phyloP scores from a whole-genome alignment of 177 flowering plant species.

The Telopea speciosissima region DNA sequence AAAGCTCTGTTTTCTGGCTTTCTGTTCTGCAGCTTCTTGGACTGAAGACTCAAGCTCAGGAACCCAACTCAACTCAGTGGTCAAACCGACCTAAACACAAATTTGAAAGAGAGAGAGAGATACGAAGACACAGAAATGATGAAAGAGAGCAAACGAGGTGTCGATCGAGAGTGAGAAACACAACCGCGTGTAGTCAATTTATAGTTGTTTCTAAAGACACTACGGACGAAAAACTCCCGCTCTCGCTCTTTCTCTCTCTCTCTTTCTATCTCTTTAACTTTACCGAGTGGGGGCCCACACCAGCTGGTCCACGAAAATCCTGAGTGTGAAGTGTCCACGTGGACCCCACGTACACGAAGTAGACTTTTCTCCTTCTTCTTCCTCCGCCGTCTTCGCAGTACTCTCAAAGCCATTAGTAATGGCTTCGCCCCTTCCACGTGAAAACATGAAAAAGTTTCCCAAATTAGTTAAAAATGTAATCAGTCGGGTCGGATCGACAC shows the following conservation, averaged over 20 bases:
- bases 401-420: no score
- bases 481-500: no score
- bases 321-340: conserved; percentile 10
- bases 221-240: conserved; percentile 13
- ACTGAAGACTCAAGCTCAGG: no score
- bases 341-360: background rate
- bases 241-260: no score
- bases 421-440: no score
- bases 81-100: background rate
- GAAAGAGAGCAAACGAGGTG: background rate
- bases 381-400: conserved; percentile 6
- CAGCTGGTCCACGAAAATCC: conserved; percentile 5
- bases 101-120: background rate
- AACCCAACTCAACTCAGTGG: background rate
- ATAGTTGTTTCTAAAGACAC: conserved; percentile 13
- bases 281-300: conserved; percentile 1
- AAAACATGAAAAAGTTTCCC: no score
- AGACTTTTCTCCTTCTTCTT: background rate
- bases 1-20: background rate
- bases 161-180: conserved; percentile 8
- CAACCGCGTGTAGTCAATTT: conserved; percentile 15
- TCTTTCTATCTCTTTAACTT: background rate
- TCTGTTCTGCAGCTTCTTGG: background rate
- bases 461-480: no score
- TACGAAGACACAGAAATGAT: background rate